Evolutionary conservation across 148 eudicot genomes (phyloP), one percentile per base, ranked within the genome.

Genomic region (Euryodendron excelsum): DNA sequence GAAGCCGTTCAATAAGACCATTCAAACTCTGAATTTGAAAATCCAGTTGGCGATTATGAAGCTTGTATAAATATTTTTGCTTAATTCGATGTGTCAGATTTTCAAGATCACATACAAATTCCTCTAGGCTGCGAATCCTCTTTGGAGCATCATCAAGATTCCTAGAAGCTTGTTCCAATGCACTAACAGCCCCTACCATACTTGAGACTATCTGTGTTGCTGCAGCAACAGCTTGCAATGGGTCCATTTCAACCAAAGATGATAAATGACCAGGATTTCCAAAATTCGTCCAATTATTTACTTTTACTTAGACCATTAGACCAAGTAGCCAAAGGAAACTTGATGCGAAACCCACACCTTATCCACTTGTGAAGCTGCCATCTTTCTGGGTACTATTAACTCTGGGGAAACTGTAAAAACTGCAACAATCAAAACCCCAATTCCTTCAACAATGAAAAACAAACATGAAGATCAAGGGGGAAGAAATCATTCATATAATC

Each of bases 141-240:
- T 74, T 41, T 3, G 77, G 77, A 74, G 77, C 77, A 13, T 74
- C 77, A 39, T 74, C 77, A 41, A 74, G 52, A 60, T 74, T 41
- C 27, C 77, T 59, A 76, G 60, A 76, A 17, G 78, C 78, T 21
- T 76, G 78, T 30, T 76, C 78, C 31, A 76, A 17, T 76, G 78
- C 69, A 25, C 60, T 53, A 44, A 76, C 68, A 41, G 60, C 71
- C 18, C 70, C 78, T 27, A 63, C 59, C 71, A 76, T 76, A 48
- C 71, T 76, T 18, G 78, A 62, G 15, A 76, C 60, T 76, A 76
- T 76, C 23, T 76, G 78, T 48, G 70, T 33, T 48, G 78, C 78
- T 0, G 78, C 50, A 30, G 70, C 52, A 76, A 62, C 13, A 76
- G 50, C 70, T 76, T 76, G 71, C 27, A 76, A 48, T 41, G 59